Conservation (phyloP, 352 stramenopile genomes). For the Plasmopara muralis region DNA sequence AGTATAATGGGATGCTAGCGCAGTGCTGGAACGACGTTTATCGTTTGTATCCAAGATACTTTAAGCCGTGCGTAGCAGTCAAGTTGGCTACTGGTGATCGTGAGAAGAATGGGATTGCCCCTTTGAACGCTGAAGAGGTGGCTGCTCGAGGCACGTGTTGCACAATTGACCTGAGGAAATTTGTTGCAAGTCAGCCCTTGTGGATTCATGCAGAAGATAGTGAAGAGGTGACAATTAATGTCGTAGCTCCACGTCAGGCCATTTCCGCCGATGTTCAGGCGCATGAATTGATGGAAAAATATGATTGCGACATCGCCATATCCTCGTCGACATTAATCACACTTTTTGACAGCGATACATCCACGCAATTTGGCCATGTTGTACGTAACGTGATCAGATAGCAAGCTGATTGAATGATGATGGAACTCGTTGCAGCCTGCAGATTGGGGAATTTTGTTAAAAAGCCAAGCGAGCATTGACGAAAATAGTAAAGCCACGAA, state of each 20-base stretch:
- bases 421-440: conserved; percentile 17
- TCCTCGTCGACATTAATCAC: conserved; percentile 55
- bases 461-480: conserved; percentile 36
- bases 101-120: background rate
- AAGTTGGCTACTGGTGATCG: conserved; percentile 11
- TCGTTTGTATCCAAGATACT: conserved; percentile 59
- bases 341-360: conserved; percentile 60
- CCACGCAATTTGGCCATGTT: conserved; percentile 21
- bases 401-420: background rate
- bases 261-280: conserved; percentile 59
- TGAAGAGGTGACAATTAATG: conserved; percentile 9
- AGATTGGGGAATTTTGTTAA: conserved; percentile 52
- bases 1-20: conserved; percentile 39
- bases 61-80: conserved; percentile 37
- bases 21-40: conserved; percentile 53
- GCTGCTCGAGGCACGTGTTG: conserved; percentile 24
- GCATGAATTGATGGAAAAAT: conserved; percentile 52
- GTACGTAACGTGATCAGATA: conserved; percentile 3
- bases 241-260: conserved; percentile 16
- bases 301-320: conserved; percentile 66
- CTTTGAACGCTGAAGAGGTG: conserved; percentile 44
- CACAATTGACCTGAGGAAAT: conserved; percentile 7
- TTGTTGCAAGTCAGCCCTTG: conserved; percentile 14
- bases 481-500: conserved; percentile 17
- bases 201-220: conserved; percentile 8